A percentile compares a stretch with the other conserved stretches of the same genome.
Evolutionary conservation across 1,284 basidiomycete genomes (phyloP).

Genomic region (Leccinum fallax): DNA sequence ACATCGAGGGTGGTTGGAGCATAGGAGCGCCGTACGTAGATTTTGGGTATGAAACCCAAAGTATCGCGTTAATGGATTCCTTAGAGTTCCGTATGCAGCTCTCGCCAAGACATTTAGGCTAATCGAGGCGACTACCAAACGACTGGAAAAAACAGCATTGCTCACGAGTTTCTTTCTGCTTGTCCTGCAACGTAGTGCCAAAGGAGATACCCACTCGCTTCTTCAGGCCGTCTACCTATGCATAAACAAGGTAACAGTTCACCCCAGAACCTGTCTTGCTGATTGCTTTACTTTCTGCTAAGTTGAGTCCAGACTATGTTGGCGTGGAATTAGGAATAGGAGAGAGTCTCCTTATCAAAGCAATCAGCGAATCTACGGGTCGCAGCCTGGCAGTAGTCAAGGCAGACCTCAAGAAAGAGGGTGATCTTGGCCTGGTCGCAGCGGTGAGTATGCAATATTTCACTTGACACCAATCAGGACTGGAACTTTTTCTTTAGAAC

Average conservation of each 20-base stretch:
- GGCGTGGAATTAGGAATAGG: conserved; percentile 97
- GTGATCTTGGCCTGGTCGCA: conserved; percentile 95
- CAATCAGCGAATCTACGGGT: conserved; percentile 94
- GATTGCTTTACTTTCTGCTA: conserved; percentile 14
- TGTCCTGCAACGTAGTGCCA: conserved; percentile 83
- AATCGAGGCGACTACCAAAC: conserved; percentile 96
- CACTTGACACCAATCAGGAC: background rate
- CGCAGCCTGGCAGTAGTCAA: conserved; percentile 84
- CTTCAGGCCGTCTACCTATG: conserved; percentile 94
- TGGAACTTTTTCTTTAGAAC: conserved; percentile 50
- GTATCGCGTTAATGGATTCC: conserved; percentile 6
- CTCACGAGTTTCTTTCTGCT: conserved; percentile 88
- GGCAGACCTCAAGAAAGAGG: conserved; percentile 90
- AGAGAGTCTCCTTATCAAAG: conserved; percentile 93
- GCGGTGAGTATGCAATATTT: conserved; percentile 54
- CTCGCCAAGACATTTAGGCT: conserved; percentile 86
- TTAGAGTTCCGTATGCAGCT: conserved; percentile 91
- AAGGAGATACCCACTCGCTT: conserved; percentile 70
- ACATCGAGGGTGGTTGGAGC: conserved; percentile 87
- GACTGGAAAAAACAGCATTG: conserved; percentile 89
- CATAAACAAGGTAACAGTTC: conserved; percentile 82
- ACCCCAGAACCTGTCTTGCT: background rate
- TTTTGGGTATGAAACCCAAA: background rate
- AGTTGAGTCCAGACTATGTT: conserved; percentile 95
- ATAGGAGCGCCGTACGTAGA: conserved; percentile 75